A percentile compares a stretch with the other conserved stretches of the same genome.
These are phyloP conservation scores for Terfezia claveryi DNA, from an alignment of 495 filamentous ascomycete species.

Conservation along the genomic window DNA sequence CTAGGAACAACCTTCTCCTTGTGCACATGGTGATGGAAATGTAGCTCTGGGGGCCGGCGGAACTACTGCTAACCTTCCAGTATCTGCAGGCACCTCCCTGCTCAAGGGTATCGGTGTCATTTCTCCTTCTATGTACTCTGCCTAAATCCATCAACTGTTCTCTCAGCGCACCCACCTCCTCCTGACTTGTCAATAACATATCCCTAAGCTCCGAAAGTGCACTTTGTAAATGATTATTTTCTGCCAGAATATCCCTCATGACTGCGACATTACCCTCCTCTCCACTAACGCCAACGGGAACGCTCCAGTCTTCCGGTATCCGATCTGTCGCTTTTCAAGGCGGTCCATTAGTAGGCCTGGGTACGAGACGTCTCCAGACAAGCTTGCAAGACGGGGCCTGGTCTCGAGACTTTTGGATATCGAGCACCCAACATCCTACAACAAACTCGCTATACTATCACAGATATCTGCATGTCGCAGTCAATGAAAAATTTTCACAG, in stretches of 20 bases:
- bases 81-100: constrained; percentile 41
- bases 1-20: constrained; percentile 33
- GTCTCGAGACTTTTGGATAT: no score
- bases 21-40: constrained; percentile 62
- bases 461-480: no score
- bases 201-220: constrained; percentile 78
- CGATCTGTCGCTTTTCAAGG: constrained; percentile 51
- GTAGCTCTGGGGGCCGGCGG: constrained; percentile 76
- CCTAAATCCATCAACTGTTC: constrained; percentile 70
- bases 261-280: constrained; percentile 52
- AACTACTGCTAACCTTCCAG: constrained; percentile 25
- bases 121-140: constrained; percentile 30
- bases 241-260: constrained; percentile 82
- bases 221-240: constrained; percentile 81
- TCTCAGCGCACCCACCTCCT: constrained; percentile 68
- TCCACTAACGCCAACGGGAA: constrained; percentile 8
- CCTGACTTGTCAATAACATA: constrained; percentile 78
- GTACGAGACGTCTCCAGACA: no score
- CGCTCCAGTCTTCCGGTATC: constrained; percentile 29
- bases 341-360: constrained; percentile 54
- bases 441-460: no score
- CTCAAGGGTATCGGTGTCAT: constrained; percentile 33
- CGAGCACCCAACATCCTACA: constrained; percentile 72
- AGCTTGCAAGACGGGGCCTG: no score
- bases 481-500: no score